Conservation (phyloP, 139 green algal species). For the Desmodesmus armatus region DNA sequence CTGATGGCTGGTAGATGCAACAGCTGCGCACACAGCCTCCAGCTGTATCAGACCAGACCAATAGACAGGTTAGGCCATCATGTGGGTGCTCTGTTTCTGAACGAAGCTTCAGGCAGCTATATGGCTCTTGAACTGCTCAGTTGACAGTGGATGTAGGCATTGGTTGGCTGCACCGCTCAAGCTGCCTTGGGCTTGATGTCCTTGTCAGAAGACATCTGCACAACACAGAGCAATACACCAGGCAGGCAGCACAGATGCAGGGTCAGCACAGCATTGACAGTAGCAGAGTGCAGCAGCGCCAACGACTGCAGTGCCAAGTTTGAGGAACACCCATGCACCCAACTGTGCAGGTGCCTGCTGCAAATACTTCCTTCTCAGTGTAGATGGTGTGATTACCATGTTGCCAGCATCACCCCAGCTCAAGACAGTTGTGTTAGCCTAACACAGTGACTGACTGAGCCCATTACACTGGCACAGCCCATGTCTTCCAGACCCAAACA, state of each 20-base stretch:
- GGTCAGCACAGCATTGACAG: neutral
- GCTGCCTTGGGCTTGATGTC: conserved; percentile 35
- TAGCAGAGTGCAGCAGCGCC: neutral
- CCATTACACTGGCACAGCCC: neutral
- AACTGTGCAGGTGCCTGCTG: neutral
- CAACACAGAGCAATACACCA: neutral
- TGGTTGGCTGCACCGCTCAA: neutral
- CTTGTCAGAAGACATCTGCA: conserved; percentile 3
- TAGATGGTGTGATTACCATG: no score
- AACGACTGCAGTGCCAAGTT: neutral
- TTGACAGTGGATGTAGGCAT: neutral
- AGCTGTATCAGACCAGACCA: no score
- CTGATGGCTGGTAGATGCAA: neutral
- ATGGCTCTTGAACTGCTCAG: neutral
- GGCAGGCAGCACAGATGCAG: neutral
- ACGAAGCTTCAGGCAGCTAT: neutral
- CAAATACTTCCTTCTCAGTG: neutral
- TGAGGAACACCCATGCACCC: neutral
- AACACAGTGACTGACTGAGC: neutral
- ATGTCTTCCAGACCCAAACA: neutral
- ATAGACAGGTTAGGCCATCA: no score
- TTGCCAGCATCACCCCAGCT: no score
- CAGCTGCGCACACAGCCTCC: neutral
- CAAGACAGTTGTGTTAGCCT: neutral
- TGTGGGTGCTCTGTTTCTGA: no score